phyloP scores from a whole-genome alignment of 148 eudicot species.

The Chenopodium berlandieri region DNA sequence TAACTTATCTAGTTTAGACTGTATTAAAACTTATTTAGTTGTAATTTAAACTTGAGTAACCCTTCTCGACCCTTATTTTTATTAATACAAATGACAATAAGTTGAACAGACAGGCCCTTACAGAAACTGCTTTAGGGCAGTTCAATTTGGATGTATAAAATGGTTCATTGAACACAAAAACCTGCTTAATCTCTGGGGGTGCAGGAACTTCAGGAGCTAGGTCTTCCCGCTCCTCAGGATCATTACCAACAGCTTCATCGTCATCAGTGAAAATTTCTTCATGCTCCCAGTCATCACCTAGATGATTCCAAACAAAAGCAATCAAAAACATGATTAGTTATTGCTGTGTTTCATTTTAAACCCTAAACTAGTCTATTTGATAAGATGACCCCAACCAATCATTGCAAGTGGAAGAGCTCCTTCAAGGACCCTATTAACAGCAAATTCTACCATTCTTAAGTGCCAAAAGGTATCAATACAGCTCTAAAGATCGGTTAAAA shows the following conservation, averaged over 20 bases:
- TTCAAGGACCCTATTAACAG: background rate
- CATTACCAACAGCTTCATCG: slow-evolving; percentile 84
- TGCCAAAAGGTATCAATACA: background rate
- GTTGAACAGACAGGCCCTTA: no score
- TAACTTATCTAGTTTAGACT: no score
- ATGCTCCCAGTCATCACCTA: slow-evolving; percentile 99
- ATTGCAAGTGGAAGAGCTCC: background rate
- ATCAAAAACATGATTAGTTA: background rate
- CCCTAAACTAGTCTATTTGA: background rate
- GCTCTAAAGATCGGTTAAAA: background rate
- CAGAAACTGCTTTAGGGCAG: background rate
- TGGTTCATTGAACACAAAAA: slow-evolving; percentile 27
- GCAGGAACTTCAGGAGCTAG: slow-evolving; percentile 90
- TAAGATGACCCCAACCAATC: background rate
- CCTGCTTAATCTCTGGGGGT: slow-evolving; percentile 98
- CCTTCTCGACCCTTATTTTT: no score
- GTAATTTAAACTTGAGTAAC: no score
- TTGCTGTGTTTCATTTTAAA: background rate
- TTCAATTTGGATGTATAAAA: background rate
- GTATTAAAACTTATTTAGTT: no score
- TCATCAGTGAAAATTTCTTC: slow-evolving; percentile 98
- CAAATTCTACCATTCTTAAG: background rate
- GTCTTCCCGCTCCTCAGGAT: slow-evolving; percentile 93
- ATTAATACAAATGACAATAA: no score
- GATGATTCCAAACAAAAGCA: slow-evolving; percentile 9